Percentiles rank a stretch among this genome's conserved stretches.
These are phyloP conservation scores for Alternaria triticina DNA, from an alignment of 2,329 filamentous ascomycete species.

Conservation along the genomic window DNA sequence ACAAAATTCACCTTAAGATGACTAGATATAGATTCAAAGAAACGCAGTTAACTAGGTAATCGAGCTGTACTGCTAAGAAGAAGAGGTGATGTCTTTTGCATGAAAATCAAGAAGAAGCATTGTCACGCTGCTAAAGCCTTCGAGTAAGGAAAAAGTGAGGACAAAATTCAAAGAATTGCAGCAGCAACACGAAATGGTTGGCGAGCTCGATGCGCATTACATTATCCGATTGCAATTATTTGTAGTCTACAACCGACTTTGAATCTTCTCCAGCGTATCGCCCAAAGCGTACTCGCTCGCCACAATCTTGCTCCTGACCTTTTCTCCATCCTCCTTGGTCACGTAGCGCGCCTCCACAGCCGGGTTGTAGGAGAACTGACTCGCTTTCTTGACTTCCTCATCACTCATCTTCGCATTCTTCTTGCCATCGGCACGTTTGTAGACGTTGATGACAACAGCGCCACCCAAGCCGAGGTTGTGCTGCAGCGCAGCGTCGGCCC, in stretches of 20 bases:
- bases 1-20: not conserved
- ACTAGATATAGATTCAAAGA: not conserved
- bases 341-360: constrained; percentile 88
- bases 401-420: constrained; percentile 66
- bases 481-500: constrained; percentile 77
- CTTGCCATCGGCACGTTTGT: constrained; percentile 80
- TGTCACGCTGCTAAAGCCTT: not conserved
- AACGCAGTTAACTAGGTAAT: not conserved
- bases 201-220: not conserved
- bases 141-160: not conserved
- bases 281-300: constrained; percentile 74
- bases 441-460: constrained; percentile 87
- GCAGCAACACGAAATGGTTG: not conserved
- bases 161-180: not conserved
- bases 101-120: not conserved
- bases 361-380: constrained; percentile 84
- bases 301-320: constrained; percentile 71
- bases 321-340: constrained; percentile 74
- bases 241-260: constrained; percentile 65
- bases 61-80: not conserved
- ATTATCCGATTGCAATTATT: not conserved
- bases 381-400: constrained; percentile 68
- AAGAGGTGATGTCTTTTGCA: not conserved
- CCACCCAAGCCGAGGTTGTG: constrained; percentile 93
- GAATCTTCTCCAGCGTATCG: constrained; percentile 74